These are phyloP conservation scores for Russula foetens DNA, from an alignment of 768 basidiomycete species.

Conservation along the genomic window DNA sequence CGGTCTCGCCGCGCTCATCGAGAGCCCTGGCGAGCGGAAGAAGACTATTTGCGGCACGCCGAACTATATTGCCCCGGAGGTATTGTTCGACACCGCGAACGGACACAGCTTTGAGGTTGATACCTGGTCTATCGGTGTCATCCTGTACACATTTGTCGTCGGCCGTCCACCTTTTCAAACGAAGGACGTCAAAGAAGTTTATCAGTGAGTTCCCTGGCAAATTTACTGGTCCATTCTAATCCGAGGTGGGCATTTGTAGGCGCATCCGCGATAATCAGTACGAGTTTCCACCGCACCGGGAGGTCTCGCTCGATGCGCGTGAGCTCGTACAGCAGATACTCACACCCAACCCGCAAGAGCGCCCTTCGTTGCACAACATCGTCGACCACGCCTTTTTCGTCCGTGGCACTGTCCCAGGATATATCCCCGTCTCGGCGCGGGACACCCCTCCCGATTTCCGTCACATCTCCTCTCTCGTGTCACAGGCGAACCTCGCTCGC, in stretches of 20 bases:
- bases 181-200: slow-evolving; percentile 94
- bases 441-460: slow-evolving; percentile 71
- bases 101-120: slow-evolving; percentile 99
- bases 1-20: slow-evolving; percentile 92
- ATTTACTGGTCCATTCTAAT: background rate
- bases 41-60: slow-evolving; percentile 99
- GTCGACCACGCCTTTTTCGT: slow-evolving; percentile 80
- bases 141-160: slow-evolving; percentile 88
- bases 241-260: slow-evolving; percentile 31
- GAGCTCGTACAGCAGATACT: slow-evolving; percentile 79
- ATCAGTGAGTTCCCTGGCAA: slow-evolving; percentile 51
- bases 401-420: slow-evolving; percentile 69
- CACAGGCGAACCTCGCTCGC: slow-evolving; percentile 60
- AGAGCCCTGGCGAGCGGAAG: slow-evolving; percentile 93
- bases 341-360: slow-evolving; percentile 71
- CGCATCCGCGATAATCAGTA: slow-evolving; percentile 93
- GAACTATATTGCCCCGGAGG: slow-evolving; percentile 98
- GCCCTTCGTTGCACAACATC: slow-evolving; percentile 81
- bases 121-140: slow-evolving; percentile 96
- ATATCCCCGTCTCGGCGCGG: slow-evolving; percentile 73
- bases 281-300: slow-evolving; percentile 75
- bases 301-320: slow-evolving; percentile 62
- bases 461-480: slow-evolving; percentile 50
- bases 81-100: slow-evolving; percentile 90
- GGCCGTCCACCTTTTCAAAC: slow-evolving; percentile 99